Conservation (phyloP, 1,284 basidiomycete genomes). For the Ganoderma multipileum region DNA sequence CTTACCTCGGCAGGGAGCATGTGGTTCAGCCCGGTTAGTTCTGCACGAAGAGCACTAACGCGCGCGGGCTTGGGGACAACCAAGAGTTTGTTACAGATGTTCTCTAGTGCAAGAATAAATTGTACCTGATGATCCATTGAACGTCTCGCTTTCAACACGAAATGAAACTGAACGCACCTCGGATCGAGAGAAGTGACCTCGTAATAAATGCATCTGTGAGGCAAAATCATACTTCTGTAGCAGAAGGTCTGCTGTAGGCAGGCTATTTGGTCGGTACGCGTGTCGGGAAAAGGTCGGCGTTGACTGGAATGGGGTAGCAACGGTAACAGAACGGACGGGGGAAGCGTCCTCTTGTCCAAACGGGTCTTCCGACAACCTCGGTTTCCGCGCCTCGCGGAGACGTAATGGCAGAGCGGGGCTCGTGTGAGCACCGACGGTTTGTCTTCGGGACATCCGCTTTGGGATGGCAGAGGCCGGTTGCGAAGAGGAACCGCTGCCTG, state of each 20-base stretch:
- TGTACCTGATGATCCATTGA: conserved; percentile 59
- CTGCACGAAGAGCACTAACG: conserved; percentile 93
- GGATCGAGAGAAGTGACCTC: conserved; percentile 90
- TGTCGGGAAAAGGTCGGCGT: conserved; percentile 67
- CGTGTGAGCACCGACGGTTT: conserved; percentile 70
- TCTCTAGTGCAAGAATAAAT: conserved; percentile 90
- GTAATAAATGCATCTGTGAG: conserved; percentile 78
- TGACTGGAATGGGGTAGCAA: conserved; percentile 64
- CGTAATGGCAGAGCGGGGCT: conserved; percentile 72
- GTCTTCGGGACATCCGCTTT: conserved; percentile 45
- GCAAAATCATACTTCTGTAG: conserved; percentile 71
- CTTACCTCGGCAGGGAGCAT: conserved; percentile 91
- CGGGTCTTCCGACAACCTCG: conserved; percentile 73
- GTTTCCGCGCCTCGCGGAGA: conserved; percentile 54
- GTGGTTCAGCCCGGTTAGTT: conserved; percentile 95
- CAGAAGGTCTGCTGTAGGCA: conserved; percentile 57
- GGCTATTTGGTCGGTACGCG: conserved; percentile 50
- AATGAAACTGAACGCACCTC: conserved; percentile 61
- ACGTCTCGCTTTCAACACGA: conserved; percentile 20
- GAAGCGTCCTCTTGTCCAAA: conserved; percentile 70
- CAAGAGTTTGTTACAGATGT: conserved; percentile 91
- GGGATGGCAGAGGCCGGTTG: conserved; percentile 13
- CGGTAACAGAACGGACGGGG: conserved; percentile 41
- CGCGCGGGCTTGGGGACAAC: conserved; percentile 95
- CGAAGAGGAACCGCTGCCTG: background rate